phyloP scores from a whole-genome alignment of 495 filamentous ascomycete species.

The Xylaria flabelliformis region DNA sequence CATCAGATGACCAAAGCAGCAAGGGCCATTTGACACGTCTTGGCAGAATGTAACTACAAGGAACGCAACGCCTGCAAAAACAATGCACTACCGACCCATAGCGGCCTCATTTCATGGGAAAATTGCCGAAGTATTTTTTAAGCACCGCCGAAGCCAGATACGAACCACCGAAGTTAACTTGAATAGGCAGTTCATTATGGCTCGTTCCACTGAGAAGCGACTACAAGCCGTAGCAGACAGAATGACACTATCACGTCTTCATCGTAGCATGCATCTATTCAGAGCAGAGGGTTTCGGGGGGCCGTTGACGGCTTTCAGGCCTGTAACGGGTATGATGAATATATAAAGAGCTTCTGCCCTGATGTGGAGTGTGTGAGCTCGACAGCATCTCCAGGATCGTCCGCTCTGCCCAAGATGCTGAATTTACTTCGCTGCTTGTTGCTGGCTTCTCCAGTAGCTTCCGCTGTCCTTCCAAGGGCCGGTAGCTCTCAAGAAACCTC shows the following conservation, averaged over 20 bases:
- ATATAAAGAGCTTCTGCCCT: constrained; percentile 3
- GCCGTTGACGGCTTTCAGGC: background rate
- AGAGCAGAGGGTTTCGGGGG: background rate
- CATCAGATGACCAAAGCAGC: background rate
- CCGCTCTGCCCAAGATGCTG: background rate
- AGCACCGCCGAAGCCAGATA: background rate
- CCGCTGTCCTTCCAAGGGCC: background rate
- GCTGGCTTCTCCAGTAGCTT: background rate
- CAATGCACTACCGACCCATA: background rate
- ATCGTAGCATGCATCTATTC: background rate
- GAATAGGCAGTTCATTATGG: constrained; percentile 6
- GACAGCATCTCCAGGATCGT: constrained; percentile 1
- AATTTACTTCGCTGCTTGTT: constrained; percentile 3
- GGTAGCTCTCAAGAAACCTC: background rate
- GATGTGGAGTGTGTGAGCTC: background rate
- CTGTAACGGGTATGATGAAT: background rate
- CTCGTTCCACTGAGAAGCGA: background rate
- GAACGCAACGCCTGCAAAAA: background rate
- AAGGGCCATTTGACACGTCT: background rate
- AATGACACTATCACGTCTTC: background rate
- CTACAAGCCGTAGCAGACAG: background rate
- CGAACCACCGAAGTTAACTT: constrained; percentile 7
- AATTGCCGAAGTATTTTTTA: background rate
- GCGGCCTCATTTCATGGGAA: background rate
- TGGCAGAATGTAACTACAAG: background rate